Percentiles rank a stretch among this genome's conserved stretches.
phyloP scores from a whole-genome alignment of 306 rosid species.

The Astragalus glycyphyllos region DNA sequence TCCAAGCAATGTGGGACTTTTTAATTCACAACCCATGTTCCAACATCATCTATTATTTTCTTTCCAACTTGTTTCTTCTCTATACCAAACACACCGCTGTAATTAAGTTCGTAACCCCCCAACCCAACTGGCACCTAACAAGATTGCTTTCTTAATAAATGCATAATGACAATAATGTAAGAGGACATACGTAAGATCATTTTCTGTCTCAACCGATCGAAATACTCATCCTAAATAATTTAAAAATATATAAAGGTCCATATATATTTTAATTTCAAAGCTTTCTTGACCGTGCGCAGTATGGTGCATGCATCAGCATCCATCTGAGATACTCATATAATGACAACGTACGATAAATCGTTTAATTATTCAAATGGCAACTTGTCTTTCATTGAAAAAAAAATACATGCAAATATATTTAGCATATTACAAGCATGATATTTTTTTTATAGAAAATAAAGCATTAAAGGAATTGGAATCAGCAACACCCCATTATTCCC shows the following conservation, averaged over 20 bases:
- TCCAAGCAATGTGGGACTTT: no score
- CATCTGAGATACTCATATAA: slow-evolving; percentile 32
- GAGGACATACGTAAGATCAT: background rate
- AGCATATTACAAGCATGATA: slow-evolving; percentile 21
- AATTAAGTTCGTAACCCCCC: no score
- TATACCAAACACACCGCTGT: background rate
- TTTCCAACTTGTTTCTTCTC: no score
- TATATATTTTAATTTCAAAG: background rate
- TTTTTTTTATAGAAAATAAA: slow-evolving; percentile 4
- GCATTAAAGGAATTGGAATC: slow-evolving; percentile 23
- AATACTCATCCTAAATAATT: background rate
- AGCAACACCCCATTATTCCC: slow-evolving; percentile 41
- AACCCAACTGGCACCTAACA: background rate
- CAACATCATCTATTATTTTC: no score
- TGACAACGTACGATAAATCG: slow-evolving; percentile 29
- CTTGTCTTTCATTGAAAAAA: slow-evolving; percentile 21
- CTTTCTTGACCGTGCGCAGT: slow-evolving; percentile 18
- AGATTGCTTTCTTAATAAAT: background rate
- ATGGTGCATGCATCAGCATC: slow-evolving; percentile 35
- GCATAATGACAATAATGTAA: background rate
- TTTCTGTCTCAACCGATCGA: background rate
- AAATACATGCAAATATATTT: slow-evolving; percentile 1
- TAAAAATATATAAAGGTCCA: no score
- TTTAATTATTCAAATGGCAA: slow-evolving; percentile 6
- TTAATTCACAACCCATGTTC: no score